Base-by-base conservation (phyloP, 2,329 filamentous ascomycete genomes). In the Clonostachys rosea region DNA sequence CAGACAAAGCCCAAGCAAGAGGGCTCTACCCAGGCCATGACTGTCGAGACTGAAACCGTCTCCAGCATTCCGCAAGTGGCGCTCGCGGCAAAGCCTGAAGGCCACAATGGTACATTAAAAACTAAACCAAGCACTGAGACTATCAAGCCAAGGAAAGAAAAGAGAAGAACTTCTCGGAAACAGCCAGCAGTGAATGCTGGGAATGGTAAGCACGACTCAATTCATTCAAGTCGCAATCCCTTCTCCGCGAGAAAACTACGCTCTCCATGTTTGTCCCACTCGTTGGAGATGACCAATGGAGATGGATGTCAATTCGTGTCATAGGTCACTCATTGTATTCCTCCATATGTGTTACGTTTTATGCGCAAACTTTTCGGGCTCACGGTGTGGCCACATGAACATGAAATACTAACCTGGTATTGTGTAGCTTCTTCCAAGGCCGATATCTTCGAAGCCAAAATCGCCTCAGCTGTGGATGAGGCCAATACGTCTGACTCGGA, bases 391-490 rank as follows among this genome's bases (percentile, higher is more conserved):
- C 24, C 24, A 30, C 4, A 30, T 30, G 8, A 30, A 10, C 24
- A 30, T 30, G 36, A n/a, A 39, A 8, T 18, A 39, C 36, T 39
- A 43, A 48, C 46, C 9, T 30, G 68, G 75, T 67, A 41, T 66
- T 61, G 56, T 50, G 66, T 76, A 85, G 89, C 86, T 50, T 94
- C 91, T 14, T 95, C 91, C 50, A 97, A 97, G 72, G 92, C 94
- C 62, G 94, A 99, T 67, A 91, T 97, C 45, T 99, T 99, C 64
- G 94, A 97, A 71, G 91, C 91, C 56, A 95, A 95, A 62, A 91
- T 99, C 55, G 92, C 92, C 44, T 96, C 86, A 64, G 92, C 92
- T 9, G 91, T 99, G 45, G 92, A 97, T 63, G 91, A 97, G 65
- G 91, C 90, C 41, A 89, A 96, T 65, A 95, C 92, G 12, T 96